Percentiles rank a stretch among this genome's conserved stretches.
Conservation (phyloP, 2,329 filamentous ascomycete species). For the Capronia americana region DNA sequence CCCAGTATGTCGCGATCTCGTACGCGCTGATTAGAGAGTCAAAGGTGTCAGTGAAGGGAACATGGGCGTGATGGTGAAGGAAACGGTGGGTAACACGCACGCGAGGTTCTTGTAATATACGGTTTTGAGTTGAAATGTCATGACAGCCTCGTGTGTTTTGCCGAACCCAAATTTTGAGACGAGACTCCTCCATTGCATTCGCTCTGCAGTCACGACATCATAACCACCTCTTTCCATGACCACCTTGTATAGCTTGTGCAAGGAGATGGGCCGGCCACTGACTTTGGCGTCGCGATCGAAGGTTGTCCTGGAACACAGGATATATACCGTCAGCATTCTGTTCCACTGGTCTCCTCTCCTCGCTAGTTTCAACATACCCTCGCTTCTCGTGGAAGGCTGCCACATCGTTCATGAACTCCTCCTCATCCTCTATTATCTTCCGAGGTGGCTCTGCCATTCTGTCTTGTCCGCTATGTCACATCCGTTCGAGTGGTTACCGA, state of each 20-base stretch:
- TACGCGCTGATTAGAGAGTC: constrained; percentile 62
- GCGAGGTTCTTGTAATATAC: constrained; percentile 89
- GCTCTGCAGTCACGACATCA: constrained; percentile 81
- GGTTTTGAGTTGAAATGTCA: constrained; percentile 84
- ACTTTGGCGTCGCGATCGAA: constrained; percentile 84
- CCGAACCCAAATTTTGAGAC: constrained; percentile 77
- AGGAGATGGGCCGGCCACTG: constrained; percentile 75
- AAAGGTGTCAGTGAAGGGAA: constrained; percentile 1
- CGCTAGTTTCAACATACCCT: constrained; percentile 58
- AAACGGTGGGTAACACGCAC: constrained; percentile 45
- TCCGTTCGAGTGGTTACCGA: neutral
- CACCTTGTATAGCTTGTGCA: constrained; percentile 78
- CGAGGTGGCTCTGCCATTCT: constrained; percentile 30
- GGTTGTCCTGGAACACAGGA: constrained; percentile 58
- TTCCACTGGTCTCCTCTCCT: constrained; percentile 19
- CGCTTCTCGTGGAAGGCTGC: constrained; percentile 77
- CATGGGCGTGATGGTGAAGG: neutral
- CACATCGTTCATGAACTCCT: constrained; percentile 77
- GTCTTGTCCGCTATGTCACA: neutral
- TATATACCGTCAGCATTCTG: constrained; percentile 15
- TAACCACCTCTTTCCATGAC: constrained; percentile 82
- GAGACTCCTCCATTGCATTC: constrained; percentile 83
- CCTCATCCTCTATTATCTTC: constrained; percentile 64
- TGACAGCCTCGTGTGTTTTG: constrained; percentile 77
- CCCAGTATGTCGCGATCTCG: constrained; percentile 79